Evolutionary conservation across 2,329 filamentous ascomycete genomes (phyloP), one percentile per base, ranked within the genome.

Genomic region (Cercospora beticola): DNA sequence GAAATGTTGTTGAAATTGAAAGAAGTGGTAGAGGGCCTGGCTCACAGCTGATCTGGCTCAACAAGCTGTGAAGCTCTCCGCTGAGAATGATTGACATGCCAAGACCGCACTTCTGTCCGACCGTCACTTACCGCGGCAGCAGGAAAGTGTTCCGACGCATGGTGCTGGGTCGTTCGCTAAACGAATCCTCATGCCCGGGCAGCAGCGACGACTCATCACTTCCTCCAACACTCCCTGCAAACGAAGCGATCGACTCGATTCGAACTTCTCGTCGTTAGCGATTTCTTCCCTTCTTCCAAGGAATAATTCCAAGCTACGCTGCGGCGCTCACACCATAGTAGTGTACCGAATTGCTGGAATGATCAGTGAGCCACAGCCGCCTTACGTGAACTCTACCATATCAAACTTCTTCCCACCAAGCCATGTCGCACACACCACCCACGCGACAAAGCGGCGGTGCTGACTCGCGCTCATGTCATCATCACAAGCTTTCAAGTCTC

Each of bases 1-100:
- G 83, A 86, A 72, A 77, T 93, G 67, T 73, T 89, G 73, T 63
- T 31, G n/a, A 56, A 64, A 49, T 64, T 76, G 62, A 57, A 72
- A 54, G 28, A 60, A 30, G 68, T 71, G 28, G 52, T 73, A 33
- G 65, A 69, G 9, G 30, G 31, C 59, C 10, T 72, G 69, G 68
- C 30, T 18, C 28, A 21, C 68, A 49, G 60, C 56, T 28, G 52
- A 57, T 46, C 61, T 40, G 36, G 36, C 36, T 40, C 36, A 40
- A 40, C 36, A 40, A 40, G 36, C 36, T 40, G 14, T 40, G 14
- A 40, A 40, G 36, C 36, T 40, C 36, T 40, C 36, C 36, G 36
- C 36, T 40, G 14, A 40, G 36, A 40, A 40, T 14, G 36, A 40
- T 40, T 40, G 36, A 40, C 36, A 40, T 40, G 36, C 36, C 36